phyloP scores from a whole-genome alignment of 306 rosid species.

The Senna siamea region DNA sequence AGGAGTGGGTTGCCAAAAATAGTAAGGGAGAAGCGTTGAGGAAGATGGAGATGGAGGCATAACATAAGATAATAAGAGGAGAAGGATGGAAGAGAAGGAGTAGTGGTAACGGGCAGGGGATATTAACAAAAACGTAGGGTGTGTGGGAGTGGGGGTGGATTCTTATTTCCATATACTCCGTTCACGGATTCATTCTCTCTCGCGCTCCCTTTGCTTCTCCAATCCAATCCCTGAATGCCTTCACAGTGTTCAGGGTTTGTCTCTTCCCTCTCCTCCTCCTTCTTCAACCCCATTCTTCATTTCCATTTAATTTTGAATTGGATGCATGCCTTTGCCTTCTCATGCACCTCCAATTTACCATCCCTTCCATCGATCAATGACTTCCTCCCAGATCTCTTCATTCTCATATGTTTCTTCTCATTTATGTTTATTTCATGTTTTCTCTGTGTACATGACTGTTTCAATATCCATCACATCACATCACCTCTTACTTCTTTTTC shows the following conservation, averaged over 20 bases:
- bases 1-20: neutral
- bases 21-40: too few relatives aligned
- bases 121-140: slow-evolving; percentile 34
- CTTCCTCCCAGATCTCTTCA: slow-evolving; percentile 18
- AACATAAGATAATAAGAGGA: neutral
- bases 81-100: slow-evolving; percentile 5
- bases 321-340: too few relatives aligned
- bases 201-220: slow-evolving; percentile 84
- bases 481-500: too few relatives aligned
- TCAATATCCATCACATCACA: neutral
- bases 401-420: neutral
- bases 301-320: too few relatives aligned
- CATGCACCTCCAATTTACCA: too few relatives aligned
- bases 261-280: too few relatives aligned
- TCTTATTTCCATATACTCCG: slow-evolving; percentile 55
- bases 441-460: too few relatives aligned
- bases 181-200: slow-evolving; percentile 60
- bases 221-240: slow-evolving; percentile 89
- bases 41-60: too few relatives aligned
- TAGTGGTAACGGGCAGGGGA: slow-evolving; percentile 29
- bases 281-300: too few relatives aligned
- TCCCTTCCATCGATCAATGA: too few relatives aligned
- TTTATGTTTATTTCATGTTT: too few relatives aligned
- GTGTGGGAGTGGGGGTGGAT: slow-evolving; percentile 59
- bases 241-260: slow-evolving; percentile 82